Evolutionary conservation across 176 grass and related monocot species (phyloP).

Genomic region (Puya raimondii): DNA sequence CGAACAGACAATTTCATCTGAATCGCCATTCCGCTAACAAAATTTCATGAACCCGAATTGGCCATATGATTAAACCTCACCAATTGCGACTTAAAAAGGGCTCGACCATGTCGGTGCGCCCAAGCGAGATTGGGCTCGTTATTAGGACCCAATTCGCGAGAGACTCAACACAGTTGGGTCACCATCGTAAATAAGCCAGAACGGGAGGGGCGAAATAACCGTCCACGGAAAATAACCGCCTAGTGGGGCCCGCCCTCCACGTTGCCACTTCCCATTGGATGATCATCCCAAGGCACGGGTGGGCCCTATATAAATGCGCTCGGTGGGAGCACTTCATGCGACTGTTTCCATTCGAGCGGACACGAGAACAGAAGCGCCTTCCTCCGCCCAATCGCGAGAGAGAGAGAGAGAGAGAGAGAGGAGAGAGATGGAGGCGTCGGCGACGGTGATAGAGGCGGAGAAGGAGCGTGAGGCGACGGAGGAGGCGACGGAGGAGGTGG

Average conservation of each 20-base stretch:
- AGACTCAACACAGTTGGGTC: too few relatives aligned
- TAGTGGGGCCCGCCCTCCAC: not conserved
- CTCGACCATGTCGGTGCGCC: too few relatives aligned
- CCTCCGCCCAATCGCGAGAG: not conserved
- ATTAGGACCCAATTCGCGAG: too few relatives aligned
- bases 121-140: too few relatives aligned
- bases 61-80: too few relatives aligned
- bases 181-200: not conserved
- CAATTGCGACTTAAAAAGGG: too few relatives aligned
- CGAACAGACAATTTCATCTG: too few relatives aligned
- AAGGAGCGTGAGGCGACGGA: not conserved
- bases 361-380: not conserved
- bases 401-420: not conserved
- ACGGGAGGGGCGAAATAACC: not conserved
- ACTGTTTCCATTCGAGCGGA: not conserved
- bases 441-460: not conserved
- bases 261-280: not conserved
- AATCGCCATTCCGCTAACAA: too few relatives aligned
- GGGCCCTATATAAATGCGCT: not conserved
- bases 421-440: constrained; percentile 25
- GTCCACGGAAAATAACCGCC: not conserved
- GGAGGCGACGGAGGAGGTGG: not conserved
- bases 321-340: not conserved
- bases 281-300: not conserved
- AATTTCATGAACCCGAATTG: too few relatives aligned